Base-by-base conservation (phyloP, 1,284 basidiomycete species). In the Coniophora puteana region DNA sequence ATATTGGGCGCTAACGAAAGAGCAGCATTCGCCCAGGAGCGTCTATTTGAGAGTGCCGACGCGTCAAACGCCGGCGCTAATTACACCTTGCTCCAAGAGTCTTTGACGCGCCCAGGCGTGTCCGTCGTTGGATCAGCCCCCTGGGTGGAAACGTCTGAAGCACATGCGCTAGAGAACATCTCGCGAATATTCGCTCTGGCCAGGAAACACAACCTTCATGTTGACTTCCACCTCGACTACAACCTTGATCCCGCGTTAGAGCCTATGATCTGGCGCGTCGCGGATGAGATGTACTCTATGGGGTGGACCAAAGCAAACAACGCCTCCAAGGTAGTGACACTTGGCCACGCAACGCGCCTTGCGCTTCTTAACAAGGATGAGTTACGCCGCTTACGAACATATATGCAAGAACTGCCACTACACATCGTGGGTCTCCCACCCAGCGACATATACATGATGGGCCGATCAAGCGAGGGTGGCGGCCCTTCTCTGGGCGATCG, bases 391-490 rank as follows among this genome's bases (percentile, higher is more conserved):
- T 62, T 77, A 16, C 51, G 46, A 21, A 46, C 47, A 16, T 56
- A 60, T 38, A 61, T 71, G 37, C 55, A 58, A 2, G 57, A 53
- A 13, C 63, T 79, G 13, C 73, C 76, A 1, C 63, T 80, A 36
- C 63, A 65, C 41, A 67, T 83, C 31, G 71, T 83, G 5, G 71
- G 74, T 3, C 63, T 83, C 8, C 80, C 78, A 8, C 77, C 80
- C 51, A 80, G 72, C 44, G 78, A 84, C 48, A 62, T 80, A 52
- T 83, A 81, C 58, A 82, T 82, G 74, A 78, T 79, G 65, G 78
- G 77, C 13, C 63, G 75, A 18, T 32, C 54, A 6, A 37, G 27
- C 38, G 32, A 38, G 27, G 33, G 41, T 34, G 53, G 47, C 16
- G 53, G 51, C 11, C 40, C 49, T 26, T 49, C 59, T 23, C 50